Percentiles rank a stretch among this genome's conserved stretches.
These are phyloP conservation scores for Suhomyces sp. DNA, from an alignment of 805 yeast genomes.

Conservation along the genomic window DNA sequence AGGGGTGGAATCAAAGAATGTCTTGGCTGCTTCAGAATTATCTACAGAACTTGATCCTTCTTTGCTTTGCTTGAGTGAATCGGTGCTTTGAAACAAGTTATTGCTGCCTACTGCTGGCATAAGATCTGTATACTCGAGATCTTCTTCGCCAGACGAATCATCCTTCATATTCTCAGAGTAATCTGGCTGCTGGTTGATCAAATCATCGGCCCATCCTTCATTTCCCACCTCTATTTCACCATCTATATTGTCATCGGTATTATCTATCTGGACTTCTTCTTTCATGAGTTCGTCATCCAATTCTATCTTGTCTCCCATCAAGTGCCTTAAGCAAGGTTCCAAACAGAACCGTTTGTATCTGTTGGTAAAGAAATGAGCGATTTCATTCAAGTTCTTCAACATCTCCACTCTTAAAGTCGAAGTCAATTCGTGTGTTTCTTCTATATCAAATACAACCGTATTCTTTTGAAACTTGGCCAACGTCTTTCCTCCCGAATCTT, in stretches of 20 bases:
- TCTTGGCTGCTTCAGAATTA: constrained; percentile 8
- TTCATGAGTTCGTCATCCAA: constrained; percentile 33
- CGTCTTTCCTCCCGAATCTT: constrained; percentile 11
- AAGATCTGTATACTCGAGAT: constrained; percentile 24
- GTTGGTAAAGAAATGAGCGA: constrained; percentile 55
- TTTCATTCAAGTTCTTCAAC: constrained; percentile 47
- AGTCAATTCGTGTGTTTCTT: constrained; percentile 71
- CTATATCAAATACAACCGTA: constrained; percentile 53
- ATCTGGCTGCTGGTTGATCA: constrained; percentile 36
- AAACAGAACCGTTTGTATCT: constrained; percentile 62
- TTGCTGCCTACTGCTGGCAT: constrained; percentile 36
- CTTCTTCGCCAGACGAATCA: constrained; percentile 25
- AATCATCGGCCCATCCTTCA: constrained; percentile 44
- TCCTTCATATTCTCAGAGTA: constrained; percentile 15
- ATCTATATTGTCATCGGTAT: constrained; percentile 23
- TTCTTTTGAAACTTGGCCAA: constrained; percentile 20
- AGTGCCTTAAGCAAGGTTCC: constrained; percentile 71
- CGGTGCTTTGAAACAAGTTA: constrained; percentile 23
- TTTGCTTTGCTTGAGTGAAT: constrained; percentile 12
- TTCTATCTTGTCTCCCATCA: constrained; percentile 76
- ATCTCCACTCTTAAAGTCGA: constrained; percentile 51
- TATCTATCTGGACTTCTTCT: constrained; percentile 18
- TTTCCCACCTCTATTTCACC: constrained; percentile 32
- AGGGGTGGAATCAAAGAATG: constrained; percentile 74
- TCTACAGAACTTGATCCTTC: neutral